Percentiles rank a stretch among this genome's conserved stretches.
These are phyloP conservation scores for Hapsidospora chrysogenum DNA, from an alignment of 495 filamentous ascomycete species.

Conservation along the genomic window DNA sequence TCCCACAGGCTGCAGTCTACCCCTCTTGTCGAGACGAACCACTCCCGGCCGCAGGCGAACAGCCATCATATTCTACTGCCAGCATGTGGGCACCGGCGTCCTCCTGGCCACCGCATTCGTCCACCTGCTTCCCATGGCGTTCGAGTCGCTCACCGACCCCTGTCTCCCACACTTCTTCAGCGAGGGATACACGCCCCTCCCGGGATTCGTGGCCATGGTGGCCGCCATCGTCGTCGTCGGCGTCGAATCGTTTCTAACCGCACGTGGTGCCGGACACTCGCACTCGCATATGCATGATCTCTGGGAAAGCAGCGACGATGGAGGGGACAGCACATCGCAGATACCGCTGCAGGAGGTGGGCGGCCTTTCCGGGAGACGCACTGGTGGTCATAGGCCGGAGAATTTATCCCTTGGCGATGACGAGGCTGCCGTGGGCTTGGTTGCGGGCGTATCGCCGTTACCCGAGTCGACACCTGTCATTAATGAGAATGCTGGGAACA, in stretches of 20 bases:
- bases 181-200: constrained; percentile 58
- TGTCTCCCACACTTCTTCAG: constrained; percentile 67
- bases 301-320: constrained; percentile 22
- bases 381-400: constrained; percentile 13
- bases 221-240: constrained; percentile 53
- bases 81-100: constrained; percentile 77
- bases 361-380: constrained; percentile 8
- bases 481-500: constrained; percentile 3
- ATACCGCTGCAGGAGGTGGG: constrained; percentile 4
- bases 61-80: constrained; percentile 51
- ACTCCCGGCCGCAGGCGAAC: constrained; percentile 24
- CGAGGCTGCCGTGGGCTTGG: constrained; percentile 25
- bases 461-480: constrained; percentile 21
- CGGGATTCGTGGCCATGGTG: constrained; percentile 35
- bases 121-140: constrained; percentile 69
- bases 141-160: constrained; percentile 60
- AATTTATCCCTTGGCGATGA: constrained; percentile 26
- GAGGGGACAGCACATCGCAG: constrained; percentile 14
- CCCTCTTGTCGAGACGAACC: constrained; percentile 34
- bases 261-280: constrained; percentile 33
- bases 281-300: constrained; percentile 24
- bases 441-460: constrained; percentile 30
- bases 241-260: constrained; percentile 62
- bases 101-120: constrained; percentile 83
- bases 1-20: constrained; percentile 46